A percentile compares a stretch with the other conserved stretches of the same genome.
Evolutionary conservation across 257 asterid genomes (phyloP).

Genomic region (Solanum commersonii): DNA sequence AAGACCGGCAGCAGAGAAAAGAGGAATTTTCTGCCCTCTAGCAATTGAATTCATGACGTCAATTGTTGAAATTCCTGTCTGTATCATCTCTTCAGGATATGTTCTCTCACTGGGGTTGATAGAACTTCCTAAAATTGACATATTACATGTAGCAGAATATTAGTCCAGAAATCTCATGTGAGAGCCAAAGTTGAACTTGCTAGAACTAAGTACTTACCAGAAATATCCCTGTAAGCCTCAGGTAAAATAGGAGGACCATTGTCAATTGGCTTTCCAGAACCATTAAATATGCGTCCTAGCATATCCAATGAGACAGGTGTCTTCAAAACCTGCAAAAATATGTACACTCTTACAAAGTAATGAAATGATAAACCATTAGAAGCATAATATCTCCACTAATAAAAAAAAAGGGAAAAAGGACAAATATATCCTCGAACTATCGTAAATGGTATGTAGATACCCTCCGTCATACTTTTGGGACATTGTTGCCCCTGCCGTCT

Average conservation of each 20-base stretch:
- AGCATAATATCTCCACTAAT: not conserved
- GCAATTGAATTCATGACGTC: constrained; percentile 99
- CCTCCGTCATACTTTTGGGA: too few relatives aligned
- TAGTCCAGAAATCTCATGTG: not conserved
- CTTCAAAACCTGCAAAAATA: constrained; percentile 26
- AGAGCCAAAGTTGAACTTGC: not conserved
- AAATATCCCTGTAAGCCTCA: constrained; percentile 96
- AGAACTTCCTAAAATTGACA: constrained; percentile 68
- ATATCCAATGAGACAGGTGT: constrained; percentile 48
- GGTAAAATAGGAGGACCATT: constrained; percentile 98
- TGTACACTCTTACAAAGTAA: not conserved
- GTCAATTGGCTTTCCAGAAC: constrained; percentile 83
- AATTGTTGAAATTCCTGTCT: constrained; percentile 94
- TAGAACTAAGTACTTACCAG: constrained; percentile 50
- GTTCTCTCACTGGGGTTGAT: constrained; percentile 99
- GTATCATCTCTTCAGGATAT: constrained; percentile 97
- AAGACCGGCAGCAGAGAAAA: constrained; percentile 97
- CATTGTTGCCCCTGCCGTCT: too few relatives aligned
- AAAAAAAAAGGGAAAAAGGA: too few relatives aligned
- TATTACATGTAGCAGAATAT: not conserved
- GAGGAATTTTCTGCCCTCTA: constrained; percentile 97
- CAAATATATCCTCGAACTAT: too few relatives aligned
- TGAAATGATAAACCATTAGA: not conserved
- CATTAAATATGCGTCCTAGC: constrained; percentile 51
- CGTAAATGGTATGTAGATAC: too few relatives aligned